phyloP scores from a whole-genome alignment of 1,284 basidiomycete species.

The Tylopilus orsonianus region DNA sequence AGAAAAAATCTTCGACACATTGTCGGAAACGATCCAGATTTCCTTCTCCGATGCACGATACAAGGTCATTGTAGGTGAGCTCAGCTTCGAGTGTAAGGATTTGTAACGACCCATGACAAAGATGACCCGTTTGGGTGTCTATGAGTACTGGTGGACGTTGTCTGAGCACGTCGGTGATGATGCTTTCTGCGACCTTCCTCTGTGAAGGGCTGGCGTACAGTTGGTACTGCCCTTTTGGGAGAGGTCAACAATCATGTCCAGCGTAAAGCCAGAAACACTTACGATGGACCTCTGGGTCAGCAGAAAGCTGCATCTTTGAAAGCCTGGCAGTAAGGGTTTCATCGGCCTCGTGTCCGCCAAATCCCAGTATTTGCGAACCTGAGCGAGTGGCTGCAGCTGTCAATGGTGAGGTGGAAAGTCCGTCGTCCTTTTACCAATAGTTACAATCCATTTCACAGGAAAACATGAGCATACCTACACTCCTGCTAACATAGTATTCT shows the following conservation, averaged over 20 bases:
- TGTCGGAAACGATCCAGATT: background rate
- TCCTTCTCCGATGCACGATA: conserved; percentile 1
- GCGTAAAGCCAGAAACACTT: background rate
- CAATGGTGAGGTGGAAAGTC: background rate
- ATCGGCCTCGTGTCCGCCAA: too few species aligned
- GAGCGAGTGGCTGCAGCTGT: background rate
- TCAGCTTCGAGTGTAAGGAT: conserved; percentile 5
- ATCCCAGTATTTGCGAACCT: background rate
- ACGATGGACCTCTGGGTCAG: conserved; percentile 1
- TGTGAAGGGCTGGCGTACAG: conserved; percentile 4
- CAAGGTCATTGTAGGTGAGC: conserved; percentile 1
- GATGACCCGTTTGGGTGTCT: conserved; percentile 1
- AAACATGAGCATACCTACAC: background rate
- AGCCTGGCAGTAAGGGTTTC: background rate
- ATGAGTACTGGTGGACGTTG: conserved; percentile 9
- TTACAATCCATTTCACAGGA: background rate
- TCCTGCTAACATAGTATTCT: background rate
- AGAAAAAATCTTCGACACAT: conserved; percentile 12
- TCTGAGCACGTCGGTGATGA: conserved; percentile 4
- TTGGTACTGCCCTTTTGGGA: conserved; percentile 1
- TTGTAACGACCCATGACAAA: conserved; percentile 4
- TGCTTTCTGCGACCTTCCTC: background rate
- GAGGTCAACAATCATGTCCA: background rate
- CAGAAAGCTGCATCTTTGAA: conserved; percentile 7
- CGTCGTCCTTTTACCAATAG: background rate